A percentile compares a stretch with the other conserved stretches of the same genome.
Conservation (phyloP, 129 eudicot genomes). For the Solidago caesia region DNA sequence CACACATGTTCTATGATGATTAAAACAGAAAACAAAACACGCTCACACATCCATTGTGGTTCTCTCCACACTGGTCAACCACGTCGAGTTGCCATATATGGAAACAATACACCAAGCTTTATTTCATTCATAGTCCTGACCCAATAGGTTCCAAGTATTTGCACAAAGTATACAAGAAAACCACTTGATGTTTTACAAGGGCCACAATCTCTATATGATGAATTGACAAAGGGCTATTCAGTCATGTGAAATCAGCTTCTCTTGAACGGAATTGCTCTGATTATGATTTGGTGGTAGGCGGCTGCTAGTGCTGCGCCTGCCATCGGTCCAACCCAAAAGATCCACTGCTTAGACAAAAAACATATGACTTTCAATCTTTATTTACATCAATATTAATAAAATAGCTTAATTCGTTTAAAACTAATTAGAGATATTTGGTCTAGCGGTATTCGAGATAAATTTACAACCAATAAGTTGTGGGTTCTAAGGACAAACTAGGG, state of each 20-base stretch:
- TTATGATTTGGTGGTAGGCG: slow-evolving; percentile 55
- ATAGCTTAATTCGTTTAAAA: not conserved
- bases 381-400: not conserved
- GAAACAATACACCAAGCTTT: not conserved
- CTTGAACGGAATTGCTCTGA: slow-evolving; percentile 67
- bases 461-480: no score
- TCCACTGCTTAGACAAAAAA: slow-evolving; percentile 49
- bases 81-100: no score
- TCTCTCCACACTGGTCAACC: no score
- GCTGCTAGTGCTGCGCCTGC: slow-evolving; percentile 70
- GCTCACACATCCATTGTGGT: no score
- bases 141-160: not conserved
- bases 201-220: not conserved
- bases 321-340: slow-evolving; percentile 77
- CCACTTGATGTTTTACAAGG: no score
- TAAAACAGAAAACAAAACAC: no score
- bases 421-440: not conserved
- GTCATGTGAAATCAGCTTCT: not conserved
- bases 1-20: no score
- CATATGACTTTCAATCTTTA: not conserved
- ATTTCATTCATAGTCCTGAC: not conserved
- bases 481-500: no score
- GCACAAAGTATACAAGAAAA: not conserved
- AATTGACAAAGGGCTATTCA: not conserved
- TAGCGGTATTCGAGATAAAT: no score